Conservation (phyloP, 345 rosid species). For the Raphanus sativus region DNA sequence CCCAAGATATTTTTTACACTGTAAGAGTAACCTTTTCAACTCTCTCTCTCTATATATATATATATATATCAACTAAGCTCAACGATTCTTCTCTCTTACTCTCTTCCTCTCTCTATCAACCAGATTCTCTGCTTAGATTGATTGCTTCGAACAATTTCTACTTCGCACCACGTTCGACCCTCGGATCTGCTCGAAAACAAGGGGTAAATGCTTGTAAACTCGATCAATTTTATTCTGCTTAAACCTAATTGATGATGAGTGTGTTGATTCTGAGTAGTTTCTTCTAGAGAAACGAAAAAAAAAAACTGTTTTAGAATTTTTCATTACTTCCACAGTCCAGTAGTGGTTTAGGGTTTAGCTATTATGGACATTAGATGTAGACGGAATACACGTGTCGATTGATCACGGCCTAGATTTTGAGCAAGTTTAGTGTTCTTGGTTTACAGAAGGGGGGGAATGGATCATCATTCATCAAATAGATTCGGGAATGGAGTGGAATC, state of each 20-base stretch:
- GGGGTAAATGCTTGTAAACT: background rate
- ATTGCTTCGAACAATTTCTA: background rate
- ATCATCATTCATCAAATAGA: conserved; percentile 56
- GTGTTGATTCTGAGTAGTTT: background rate
- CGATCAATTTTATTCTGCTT: conserved; percentile 6
- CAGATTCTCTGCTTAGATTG: conserved; percentile 1
- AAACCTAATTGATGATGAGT: background rate
- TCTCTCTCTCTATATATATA: background rate
- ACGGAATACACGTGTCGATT: background rate
- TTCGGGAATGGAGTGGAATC: conserved; percentile 55
- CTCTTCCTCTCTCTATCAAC: background rate
- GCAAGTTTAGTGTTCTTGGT: background rate
- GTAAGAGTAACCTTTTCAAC: background rate
- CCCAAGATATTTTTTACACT: conserved; percentile 5
- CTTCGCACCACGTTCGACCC: background rate
- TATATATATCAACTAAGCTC: background rate
- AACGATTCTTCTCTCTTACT: conserved; percentile 10
- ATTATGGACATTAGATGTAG: too few relatives aligned
- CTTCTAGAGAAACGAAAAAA: background rate
- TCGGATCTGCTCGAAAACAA: conserved; percentile 26
- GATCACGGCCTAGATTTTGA: background rate
- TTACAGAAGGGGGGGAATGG: conserved; percentile 47
- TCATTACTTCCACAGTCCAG: background rate
- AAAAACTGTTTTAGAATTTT: background rate
- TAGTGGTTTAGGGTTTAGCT: too few relatives aligned